phyloP scores from a whole-genome alignment of 1,139 yeast species.

The Debaryomyces subglobosus region DNA sequence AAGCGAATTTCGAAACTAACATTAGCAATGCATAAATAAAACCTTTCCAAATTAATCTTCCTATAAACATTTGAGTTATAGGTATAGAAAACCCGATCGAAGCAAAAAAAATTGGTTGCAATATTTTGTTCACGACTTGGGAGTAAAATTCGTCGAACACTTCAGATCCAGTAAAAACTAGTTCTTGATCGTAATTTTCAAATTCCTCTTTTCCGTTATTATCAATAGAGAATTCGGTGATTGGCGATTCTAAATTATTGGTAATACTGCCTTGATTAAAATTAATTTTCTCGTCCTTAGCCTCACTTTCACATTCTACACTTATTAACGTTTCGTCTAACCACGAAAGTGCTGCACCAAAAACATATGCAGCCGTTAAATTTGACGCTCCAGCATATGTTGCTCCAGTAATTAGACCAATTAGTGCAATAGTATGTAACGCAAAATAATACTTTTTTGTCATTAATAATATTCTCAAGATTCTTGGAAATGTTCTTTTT shows the following conservation, averaged over 20 bases:
- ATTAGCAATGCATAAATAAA: constrained; percentile 9
- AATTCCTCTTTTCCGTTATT: no score
- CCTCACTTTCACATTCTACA: not conserved
- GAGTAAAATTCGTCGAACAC: constrained; percentile 7
- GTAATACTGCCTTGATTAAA: not conserved
- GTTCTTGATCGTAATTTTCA: no score
- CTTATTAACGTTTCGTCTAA: constrained; percentile 8
- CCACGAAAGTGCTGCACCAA: constrained; percentile 10
- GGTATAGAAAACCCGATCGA: constrained; percentile 12
- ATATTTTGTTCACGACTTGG: constrained; percentile 6
- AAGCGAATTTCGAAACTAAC: constrained; percentile 7
- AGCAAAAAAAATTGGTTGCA: constrained; percentile 11
- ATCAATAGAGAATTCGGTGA: no score
- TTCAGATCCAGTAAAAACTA: not conserved
- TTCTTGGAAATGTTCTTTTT: not conserved
- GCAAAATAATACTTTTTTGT: constrained; percentile 1
- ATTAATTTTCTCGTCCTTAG: not conserved
- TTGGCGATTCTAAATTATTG: not conserved
- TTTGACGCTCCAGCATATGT: constrained; percentile 11
- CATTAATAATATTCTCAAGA: not conserved
- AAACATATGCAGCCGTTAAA: constrained; percentile 11
- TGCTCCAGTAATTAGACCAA: constrained; percentile 7
- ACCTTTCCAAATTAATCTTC: constrained; percentile 10
- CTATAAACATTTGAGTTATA: constrained; percentile 10
- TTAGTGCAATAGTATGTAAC: constrained; percentile 5